These are phyloP conservation scores for Mycena rebaudengoi DNA, from an alignment of 768 basidiomycete species.

Conservation along the genomic window DNA sequence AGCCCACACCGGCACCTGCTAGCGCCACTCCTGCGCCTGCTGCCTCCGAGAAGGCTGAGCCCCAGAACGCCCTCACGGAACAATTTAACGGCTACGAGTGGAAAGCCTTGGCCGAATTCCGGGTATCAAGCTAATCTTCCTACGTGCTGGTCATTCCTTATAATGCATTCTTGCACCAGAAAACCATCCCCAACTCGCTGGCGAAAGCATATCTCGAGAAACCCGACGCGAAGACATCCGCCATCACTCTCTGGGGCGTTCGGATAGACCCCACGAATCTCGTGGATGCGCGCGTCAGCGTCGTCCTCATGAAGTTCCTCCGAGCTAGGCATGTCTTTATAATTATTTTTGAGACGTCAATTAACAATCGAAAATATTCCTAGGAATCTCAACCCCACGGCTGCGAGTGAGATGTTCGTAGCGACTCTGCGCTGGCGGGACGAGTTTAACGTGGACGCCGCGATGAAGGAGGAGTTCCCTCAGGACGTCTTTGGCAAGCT, in stretches of 20 bases:
- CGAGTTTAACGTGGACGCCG: slow-evolving; percentile 68
- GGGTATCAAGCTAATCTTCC: slow-evolving; percentile 47
- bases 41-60: slow-evolving; percentile 48
- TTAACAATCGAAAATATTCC: not conserved
- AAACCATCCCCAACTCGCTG: slow-evolving; percentile 22
- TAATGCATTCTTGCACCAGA: slow-evolving; percentile 55
- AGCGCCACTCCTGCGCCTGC: slow-evolving; percentile 14
- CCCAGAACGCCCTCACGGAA: slow-evolving; percentile 73
- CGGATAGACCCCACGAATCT: slow-evolving; percentile 65
- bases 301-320: slow-evolving; percentile 84
- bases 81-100: slow-evolving; percentile 79
- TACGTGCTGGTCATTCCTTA: not conserved
- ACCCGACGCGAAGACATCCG: slow-evolving; percentile 54
- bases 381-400: slow-evolving; percentile 20
- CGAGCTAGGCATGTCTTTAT: slow-evolving; percentile 63
- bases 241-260: slow-evolving; percentile 78
- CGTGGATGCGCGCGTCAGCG: slow-evolving; percentile 71
- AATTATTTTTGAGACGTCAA: not conserved
- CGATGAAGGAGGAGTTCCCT: slow-evolving; percentile 68
- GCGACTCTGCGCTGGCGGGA: slow-evolving; percentile 77
- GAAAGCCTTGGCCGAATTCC: slow-evolving; percentile 71
- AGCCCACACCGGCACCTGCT: slow-evolving; percentile 15
- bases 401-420: slow-evolving; percentile 36
- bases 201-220: slow-evolving; percentile 64
- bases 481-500: slow-evolving; percentile 69